A percentile compares a stretch with the other conserved stretches of the same genome.
These are phyloP conservation scores for Huntiella bhutanensis DNA, from an alignment of 2,329 filamentous ascomycete species.

Conservation along the genomic window DNA sequence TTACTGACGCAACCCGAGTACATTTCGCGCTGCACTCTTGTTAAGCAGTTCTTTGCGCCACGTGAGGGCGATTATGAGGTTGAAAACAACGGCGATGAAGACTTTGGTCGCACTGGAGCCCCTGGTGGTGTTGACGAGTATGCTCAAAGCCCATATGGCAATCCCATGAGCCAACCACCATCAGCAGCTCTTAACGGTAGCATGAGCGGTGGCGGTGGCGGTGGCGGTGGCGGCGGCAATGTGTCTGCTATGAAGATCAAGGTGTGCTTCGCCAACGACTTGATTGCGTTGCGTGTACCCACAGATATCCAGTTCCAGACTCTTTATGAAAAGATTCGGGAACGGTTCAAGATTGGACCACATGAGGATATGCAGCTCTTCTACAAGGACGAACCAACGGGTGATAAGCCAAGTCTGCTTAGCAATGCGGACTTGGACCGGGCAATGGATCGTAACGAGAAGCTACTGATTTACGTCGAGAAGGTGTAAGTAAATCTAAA, in stretches of 20 bases:
- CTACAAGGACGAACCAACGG: slow-evolving; percentile 70
- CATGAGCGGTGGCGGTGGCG: background rate
- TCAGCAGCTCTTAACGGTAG: slow-evolving; percentile 23
- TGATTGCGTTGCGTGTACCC: slow-evolving; percentile 79
- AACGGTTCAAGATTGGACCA: slow-evolving; percentile 56
- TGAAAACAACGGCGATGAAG: slow-evolving; percentile 57
- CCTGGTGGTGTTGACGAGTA: background rate
- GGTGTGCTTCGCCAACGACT: slow-evolving; percentile 78
- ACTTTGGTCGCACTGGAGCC: slow-evolving; percentile 30
- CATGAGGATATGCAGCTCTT: slow-evolving; percentile 58
- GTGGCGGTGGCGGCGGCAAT: background rate
- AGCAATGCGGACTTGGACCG: slow-evolving; percentile 66
- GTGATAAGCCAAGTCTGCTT: slow-evolving; percentile 53
- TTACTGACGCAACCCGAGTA: slow-evolving; percentile 65
- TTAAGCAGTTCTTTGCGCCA: slow-evolving; percentile 80
- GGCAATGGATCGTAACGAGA: slow-evolving; percentile 69
- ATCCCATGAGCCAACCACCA: slow-evolving; percentile 25
- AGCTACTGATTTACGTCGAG: slow-evolving; percentile 61
- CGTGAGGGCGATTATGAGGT: slow-evolving; percentile 87
- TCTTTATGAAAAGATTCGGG: slow-evolving; percentile 65
- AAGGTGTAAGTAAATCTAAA: slow-evolving; percentile 24
- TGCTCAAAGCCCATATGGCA: background rate
- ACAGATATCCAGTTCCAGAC: slow-evolving; percentile 59
- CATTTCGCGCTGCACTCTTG: slow-evolving; percentile 66
- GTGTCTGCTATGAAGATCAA: slow-evolving; percentile 69